Evolutionary conservation across 1,284 basidiomycete genomes (phyloP).

Genomic region (Ceratobasidium sp.): DNA sequence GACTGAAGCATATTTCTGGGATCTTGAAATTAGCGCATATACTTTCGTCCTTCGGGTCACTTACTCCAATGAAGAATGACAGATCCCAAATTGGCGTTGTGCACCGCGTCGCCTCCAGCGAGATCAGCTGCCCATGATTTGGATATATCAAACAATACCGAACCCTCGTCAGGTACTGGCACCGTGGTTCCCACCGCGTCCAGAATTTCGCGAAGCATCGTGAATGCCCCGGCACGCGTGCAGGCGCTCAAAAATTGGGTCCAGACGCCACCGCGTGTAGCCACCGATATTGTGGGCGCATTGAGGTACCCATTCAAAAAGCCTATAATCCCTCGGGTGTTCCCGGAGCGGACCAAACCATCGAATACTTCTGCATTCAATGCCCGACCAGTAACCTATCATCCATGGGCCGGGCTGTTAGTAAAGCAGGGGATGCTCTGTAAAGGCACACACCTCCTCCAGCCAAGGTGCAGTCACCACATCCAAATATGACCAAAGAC

Average conservation of each 20-base stretch:
- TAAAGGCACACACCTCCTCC: background rate
- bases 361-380: constrained; percentile 2
- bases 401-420: background rate
- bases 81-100: background rate
- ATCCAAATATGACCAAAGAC: constrained; percentile 6
- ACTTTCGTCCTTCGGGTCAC: background rate
- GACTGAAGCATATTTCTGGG: constrained; percentile 15
- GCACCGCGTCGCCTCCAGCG: background rate
- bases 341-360: background rate
- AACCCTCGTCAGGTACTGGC: background rate
- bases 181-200: background rate
- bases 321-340: background rate
- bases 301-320: constrained; percentile 7
- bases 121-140: constrained; percentile 7
- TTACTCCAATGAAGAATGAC: constrained; percentile 23
- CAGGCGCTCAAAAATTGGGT: background rate
- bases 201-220: background rate
- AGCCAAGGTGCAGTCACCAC: constrained; percentile 9
- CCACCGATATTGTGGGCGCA: background rate
- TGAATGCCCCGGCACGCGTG: background rate
- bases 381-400: constrained; percentile 3
- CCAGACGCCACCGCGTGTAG: background rate
- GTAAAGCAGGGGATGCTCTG: background rate
- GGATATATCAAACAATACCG: background rate
- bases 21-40: background rate